Evolutionary conservation across 2,329 filamentous ascomycete genomes (phyloP).

Genomic region (Remersonia thermophila): DNA sequence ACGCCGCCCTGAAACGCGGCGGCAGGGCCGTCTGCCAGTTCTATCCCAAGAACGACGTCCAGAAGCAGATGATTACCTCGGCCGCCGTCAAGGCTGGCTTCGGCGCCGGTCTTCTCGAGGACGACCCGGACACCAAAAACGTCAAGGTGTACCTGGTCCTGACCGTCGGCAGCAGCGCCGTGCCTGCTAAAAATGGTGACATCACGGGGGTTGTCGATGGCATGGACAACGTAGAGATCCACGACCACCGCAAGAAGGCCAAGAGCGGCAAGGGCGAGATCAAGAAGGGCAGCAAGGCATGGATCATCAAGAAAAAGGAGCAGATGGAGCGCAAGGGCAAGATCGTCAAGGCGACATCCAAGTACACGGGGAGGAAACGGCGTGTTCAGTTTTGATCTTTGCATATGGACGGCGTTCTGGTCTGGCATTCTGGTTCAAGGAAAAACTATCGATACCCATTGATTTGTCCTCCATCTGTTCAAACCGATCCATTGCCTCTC

Average conservation of each 20-base stretch:
- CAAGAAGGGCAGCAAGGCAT: conserved; percentile 73
- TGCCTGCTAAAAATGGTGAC: conserved; percentile 49
- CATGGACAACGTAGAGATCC: conserved; percentile 77
- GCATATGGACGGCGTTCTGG: conserved; percentile 12
- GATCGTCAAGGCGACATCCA: conserved; percentile 81
- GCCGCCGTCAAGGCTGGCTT: conserved; percentile 92
- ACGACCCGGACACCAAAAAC: conserved; percentile 93
- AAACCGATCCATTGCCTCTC: not conserved
- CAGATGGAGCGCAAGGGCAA: conserved; percentile 94
- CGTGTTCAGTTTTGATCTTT: conserved; percentile 55
- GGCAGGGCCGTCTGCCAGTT: conserved; percentile 93
- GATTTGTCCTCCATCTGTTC: conserved; percentile 1
- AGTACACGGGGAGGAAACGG: conserved; percentile 87
- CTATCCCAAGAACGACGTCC: conserved; percentile 89
- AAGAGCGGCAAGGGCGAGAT: conserved; percentile 38
- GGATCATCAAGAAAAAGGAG: conserved; percentile 78
- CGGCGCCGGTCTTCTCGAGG: conserved; percentile 85
- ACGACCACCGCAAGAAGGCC: conserved; percentile 52
- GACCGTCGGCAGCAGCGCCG: conserved; percentile 59
- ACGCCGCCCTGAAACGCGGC: conserved; percentile 69
- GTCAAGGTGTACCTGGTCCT: conserved; percentile 92
- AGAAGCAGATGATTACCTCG: conserved; percentile 81
- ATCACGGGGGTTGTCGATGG: conserved; percentile 83
- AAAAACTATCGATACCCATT: conserved; percentile 16
- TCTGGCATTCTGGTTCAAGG: conserved; percentile 2